Percentiles rank a stretch among this genome's conserved stretches.
phyloP scores from a whole-genome alignment of 345 rosid species.

The Draba incana region DNA sequence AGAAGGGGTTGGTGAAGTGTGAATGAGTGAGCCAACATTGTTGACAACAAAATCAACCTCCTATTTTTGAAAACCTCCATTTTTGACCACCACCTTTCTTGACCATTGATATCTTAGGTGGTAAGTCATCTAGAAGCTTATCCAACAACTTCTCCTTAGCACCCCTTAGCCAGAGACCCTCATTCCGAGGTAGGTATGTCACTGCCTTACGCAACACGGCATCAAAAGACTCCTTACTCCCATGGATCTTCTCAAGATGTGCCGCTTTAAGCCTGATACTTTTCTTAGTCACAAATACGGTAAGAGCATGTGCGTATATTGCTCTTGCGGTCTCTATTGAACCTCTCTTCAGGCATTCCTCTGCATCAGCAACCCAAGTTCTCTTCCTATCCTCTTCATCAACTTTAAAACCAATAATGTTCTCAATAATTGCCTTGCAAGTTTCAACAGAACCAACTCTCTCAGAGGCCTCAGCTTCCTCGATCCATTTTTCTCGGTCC shows the following conservation, averaged over 20 bases:
- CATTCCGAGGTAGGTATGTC: slow-evolving; percentile 86
- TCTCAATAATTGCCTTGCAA: slow-evolving; percentile 76
- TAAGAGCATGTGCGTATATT: slow-evolving; percentile 84
- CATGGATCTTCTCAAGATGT: slow-evolving; percentile 95
- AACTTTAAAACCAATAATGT: slow-evolving; percentile 84
- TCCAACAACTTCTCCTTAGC: slow-evolving; percentile 71
- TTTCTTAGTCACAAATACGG: slow-evolving; percentile 87
- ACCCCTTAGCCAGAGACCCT: slow-evolving; percentile 97
- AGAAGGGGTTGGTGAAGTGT: no score
- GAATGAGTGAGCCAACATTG: no score
- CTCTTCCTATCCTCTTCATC: slow-evolving; percentile 97
- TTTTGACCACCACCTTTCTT: no score
- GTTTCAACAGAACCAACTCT: slow-evolving; percentile 85
- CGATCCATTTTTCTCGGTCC: slow-evolving; percentile 92
- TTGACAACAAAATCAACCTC: no score
- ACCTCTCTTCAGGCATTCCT: slow-evolving; percentile 89
- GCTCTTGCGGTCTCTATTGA: slow-evolving; percentile 93
- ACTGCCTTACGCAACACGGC: slow-evolving; percentile 83
- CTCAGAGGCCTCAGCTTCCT: slow-evolving; percentile 89
- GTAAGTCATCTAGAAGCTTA: no score
- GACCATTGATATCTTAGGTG: no score
- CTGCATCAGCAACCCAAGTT: slow-evolving; percentile 99
- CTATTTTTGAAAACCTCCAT: no score
- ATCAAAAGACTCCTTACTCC: slow-evolving; percentile 91
- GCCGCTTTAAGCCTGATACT: slow-evolving; percentile 96